Percentiles rank a stretch among this genome's conserved stretches.
phyloP scores from a whole-genome alignment of 1,284 basidiomycete species.

The Irpex sp. region DNA sequence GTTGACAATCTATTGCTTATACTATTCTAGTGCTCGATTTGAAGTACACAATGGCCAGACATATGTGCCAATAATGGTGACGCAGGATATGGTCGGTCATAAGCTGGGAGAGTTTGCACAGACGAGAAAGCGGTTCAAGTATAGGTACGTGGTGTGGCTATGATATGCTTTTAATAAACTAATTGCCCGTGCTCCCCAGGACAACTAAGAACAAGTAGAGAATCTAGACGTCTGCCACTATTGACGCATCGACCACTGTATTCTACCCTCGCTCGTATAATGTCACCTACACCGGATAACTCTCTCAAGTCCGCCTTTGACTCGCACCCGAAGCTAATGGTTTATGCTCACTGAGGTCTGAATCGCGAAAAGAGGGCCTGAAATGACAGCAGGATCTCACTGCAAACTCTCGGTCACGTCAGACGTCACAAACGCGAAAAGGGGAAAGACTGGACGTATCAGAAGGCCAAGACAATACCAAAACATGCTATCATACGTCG shows the following conservation, averaged over 20 bases:
- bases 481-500: too few relatives aligned
- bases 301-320: too few relatives aligned
- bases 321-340: too few relatives aligned
- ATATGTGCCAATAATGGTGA: constrained; percentile 88
- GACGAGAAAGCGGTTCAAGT: constrained; percentile 86
- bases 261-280: constrained; percentile 7
- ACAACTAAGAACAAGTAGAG: constrained; percentile 42
- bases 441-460: too few relatives aligned
- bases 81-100: constrained; percentile 98
- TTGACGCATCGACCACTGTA: constrained; percentile 8
- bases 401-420: too few relatives aligned
- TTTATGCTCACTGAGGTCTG: too few relatives aligned
- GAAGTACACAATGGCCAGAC: constrained; percentile 96
- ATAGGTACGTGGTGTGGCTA: constrained; percentile 60
- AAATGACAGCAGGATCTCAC: too few relatives aligned
- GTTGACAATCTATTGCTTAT: too few relatives aligned
- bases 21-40: constrained; percentile 76
- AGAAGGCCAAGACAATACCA: too few relatives aligned
- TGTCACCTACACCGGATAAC: background rate
- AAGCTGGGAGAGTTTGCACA: constrained; percentile 96
- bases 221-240: background rate
- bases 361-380: too few relatives aligned
- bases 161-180: background rate
- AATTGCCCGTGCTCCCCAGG: constrained; percentile 20
- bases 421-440: too few relatives aligned